These are phyloP conservation scores for Mortierella hygrophila DNA, from an alignment of 192 early-diverging fungal species.

Conservation along the genomic window DNA sequence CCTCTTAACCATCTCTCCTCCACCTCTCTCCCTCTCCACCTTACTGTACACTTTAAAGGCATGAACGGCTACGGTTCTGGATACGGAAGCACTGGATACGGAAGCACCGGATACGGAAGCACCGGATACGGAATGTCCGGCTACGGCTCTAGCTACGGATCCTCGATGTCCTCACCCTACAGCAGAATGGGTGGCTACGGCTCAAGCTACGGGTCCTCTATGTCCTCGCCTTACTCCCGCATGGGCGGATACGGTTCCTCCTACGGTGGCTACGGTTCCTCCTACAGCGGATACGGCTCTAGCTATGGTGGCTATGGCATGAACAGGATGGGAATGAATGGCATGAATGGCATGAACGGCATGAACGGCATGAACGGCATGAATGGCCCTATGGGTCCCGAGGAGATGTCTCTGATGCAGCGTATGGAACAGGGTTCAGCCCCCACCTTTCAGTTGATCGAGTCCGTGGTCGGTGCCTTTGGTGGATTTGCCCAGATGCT, in stretches of 20 bases:
- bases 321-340: slow-evolving; percentile 61
- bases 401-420: slow-evolving; percentile 81
- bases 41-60: slow-evolving; percentile 20
- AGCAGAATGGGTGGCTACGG: slow-evolving; percentile 51
- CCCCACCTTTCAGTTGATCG: slow-evolving; percentile 93
- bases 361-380: slow-evolving; percentile 61
- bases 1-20: neutral
- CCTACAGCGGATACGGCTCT: slow-evolving; percentile 66
- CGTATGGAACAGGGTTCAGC: slow-evolving; percentile 92
- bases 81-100: slow-evolving; percentile 60
- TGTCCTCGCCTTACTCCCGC: slow-evolving; percentile 52
- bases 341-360: slow-evolving; percentile 53
- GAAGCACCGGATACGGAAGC: slow-evolving; percentile 22
- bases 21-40: neutral
- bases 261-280: slow-evolving; percentile 59
- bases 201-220: slow-evolving; percentile 50
- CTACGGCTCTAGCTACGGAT: slow-evolving; percentile 62
- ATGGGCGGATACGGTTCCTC: slow-evolving; percentile 55
- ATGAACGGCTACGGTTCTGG: slow-evolving; percentile 49
- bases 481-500: slow-evolving; percentile 98
- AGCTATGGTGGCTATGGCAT: slow-evolving; percentile 54
- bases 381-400: slow-evolving; percentile 70
- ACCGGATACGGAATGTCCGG: slow-evolving; percentile 56
- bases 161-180: slow-evolving; percentile 58
- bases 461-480: slow-evolving; percentile 95